These are phyloP conservation scores for Plasmodium sp. DNA, from an alignment of 169 alveolate species.

Conservation along the genomic window DNA sequence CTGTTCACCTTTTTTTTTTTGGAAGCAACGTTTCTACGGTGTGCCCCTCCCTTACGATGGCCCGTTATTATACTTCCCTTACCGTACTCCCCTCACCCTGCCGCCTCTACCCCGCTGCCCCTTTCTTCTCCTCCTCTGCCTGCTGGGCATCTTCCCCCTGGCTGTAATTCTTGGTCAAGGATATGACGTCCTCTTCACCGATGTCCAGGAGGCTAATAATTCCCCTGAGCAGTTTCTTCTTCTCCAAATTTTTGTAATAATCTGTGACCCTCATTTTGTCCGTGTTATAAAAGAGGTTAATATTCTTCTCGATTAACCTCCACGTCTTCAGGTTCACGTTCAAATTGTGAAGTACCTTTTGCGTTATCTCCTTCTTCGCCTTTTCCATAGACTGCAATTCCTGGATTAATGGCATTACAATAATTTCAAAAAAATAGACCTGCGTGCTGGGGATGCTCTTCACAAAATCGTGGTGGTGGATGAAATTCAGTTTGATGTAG, in stretches of 20 bases:
- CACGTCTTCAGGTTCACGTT: constrained; percentile 59
- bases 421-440: constrained; percentile 69
- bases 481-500: constrained; percentile 62
- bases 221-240: constrained; percentile 59
- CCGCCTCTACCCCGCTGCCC: not conserved
- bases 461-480: constrained; percentile 67
- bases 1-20: too few relatives aligned
- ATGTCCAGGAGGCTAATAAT: constrained; percentile 45
- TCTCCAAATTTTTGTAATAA: constrained; percentile 67
- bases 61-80: not conserved
- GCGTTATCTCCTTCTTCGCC: constrained; percentile 49
- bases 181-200: constrained; percentile 69
- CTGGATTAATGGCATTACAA: constrained; percentile 65
- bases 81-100: not conserved
- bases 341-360: constrained; percentile 52
- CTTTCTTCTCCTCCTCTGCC: not conserved
- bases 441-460: constrained; percentile 68
- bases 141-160: constrained; percentile 2
- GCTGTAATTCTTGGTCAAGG: constrained; percentile 29
- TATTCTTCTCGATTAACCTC: constrained; percentile 67
- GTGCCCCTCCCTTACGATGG: not conserved
- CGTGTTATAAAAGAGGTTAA: constrained; percentile 68
- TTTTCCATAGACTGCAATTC: constrained; percentile 70
- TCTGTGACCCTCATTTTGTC: constrained; percentile 72
- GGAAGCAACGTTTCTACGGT: not conserved